Evolutionary conservation across 371 early-diverging fungal species (phyloP), one percentile per base, ranked within the genome.

Genomic region (Blakeslea trispora): DNA sequence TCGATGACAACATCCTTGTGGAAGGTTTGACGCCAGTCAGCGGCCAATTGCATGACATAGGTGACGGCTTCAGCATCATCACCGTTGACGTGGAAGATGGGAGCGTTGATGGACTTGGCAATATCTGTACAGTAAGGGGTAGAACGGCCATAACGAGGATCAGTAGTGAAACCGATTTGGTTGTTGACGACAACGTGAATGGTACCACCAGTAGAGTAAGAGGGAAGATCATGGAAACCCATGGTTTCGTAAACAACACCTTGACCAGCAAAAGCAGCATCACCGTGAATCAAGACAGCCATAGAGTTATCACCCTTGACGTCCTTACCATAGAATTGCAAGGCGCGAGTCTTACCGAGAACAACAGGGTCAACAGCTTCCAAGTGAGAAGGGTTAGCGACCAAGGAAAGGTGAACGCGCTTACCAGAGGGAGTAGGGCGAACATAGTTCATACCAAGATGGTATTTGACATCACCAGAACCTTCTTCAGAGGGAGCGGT

Each of bases 361-460:
- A 96, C 99, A 19, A 98, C 97, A 21, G 98, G 97, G 72, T 98
- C 89, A 7, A 94, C 96, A 51, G 98, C 96, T 80, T 98, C 99
- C 79, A 98, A 82, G 70, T 98, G 99, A 47, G 98, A 97, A 45
- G 99, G 99, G 79, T 98, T 98, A 60, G 97, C 95, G 55, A 92
- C 93, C 60, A 98, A 86, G 28, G 96, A 95, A 56, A 98, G 84
- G 66, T 96, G 92, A 44, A 97, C 95, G 63, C 90, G 91, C 79
- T 92, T 95, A 55, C 96, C 97, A 39, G 92, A 91, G 31, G 96
- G 95, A 28, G 96, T 96, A 15, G 96, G 95, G 52, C 96, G 91
- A 50, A 87, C 90, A 72, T 92, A 95, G 83, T 92, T 95, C 95
- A 95, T 96, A 59, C 96, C 96, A 71, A 96, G 79, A 74, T 97